phyloP scores from a whole-genome alignment of 1,139 yeast genomes.

The Geotrichum europaeum region DNA sequence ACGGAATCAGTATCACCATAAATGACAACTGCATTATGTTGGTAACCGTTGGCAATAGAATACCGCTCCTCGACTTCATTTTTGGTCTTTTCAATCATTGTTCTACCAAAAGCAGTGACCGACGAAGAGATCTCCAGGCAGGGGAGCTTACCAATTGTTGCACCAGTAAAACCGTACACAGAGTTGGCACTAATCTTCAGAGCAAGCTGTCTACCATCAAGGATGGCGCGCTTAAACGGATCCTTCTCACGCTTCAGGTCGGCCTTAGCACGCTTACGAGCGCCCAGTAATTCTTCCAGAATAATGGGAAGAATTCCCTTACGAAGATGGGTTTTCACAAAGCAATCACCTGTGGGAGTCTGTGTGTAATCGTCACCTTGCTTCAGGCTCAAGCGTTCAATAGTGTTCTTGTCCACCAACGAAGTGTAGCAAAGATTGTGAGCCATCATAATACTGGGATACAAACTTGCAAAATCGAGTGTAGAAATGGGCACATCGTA shows the following conservation, averaged over 20 bases:
- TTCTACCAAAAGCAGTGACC: slow-evolving; percentile 92
- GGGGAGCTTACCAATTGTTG: slow-evolving; percentile 94
- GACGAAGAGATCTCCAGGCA: slow-evolving; percentile 95
- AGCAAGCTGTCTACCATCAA: slow-evolving; percentile 96
- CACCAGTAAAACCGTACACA: slow-evolving; percentile 98
- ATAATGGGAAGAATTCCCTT: slow-evolving; percentile 90
- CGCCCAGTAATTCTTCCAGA: slow-evolving; percentile 77
- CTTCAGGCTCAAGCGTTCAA: slow-evolving; percentile 55
- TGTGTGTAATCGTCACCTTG: slow-evolving; percentile 73
- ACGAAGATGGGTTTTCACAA: slow-evolving; percentile 65
- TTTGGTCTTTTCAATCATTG: slow-evolving; percentile 91
- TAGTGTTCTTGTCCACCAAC: slow-evolving; percentile 60
- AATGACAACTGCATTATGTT: slow-evolving; percentile 80
- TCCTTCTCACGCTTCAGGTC: slow-evolving; percentile 91
- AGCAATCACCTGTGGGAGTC: slow-evolving; percentile 74
- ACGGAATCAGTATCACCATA: slow-evolving; percentile 99
- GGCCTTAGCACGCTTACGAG: slow-evolving; percentile 87
- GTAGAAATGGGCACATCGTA: slow-evolving; percentile 98
- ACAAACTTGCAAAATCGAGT: slow-evolving; percentile 92
- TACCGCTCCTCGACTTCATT: slow-evolving; percentile 76
- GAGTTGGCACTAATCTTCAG: slow-evolving; percentile 95
- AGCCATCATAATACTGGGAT: slow-evolving; percentile 99
- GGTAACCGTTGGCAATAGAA: slow-evolving; percentile 70
- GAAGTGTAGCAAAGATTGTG: slow-evolving; percentile 97
- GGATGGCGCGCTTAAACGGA: slow-evolving; percentile 86